Evolutionary conservation across 2,329 filamentous ascomycete genomes (phyloP).

Genomic region (Beauveria brongniartii): DNA sequence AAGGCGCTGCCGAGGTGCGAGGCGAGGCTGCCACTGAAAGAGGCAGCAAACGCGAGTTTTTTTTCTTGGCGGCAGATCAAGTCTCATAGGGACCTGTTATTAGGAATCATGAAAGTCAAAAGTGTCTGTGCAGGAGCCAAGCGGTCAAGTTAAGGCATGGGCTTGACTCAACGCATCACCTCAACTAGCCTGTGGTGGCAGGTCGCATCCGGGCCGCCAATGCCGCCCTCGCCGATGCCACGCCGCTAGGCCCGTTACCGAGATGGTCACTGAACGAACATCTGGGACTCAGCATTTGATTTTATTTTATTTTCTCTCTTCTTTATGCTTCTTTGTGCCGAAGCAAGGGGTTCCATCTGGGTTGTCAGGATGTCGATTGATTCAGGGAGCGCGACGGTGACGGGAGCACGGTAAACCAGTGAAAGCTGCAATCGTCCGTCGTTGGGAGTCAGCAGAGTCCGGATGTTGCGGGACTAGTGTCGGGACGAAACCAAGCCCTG

Average conservation of each 20-base stretch:
- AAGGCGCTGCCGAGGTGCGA: background rate
- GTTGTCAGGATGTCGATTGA: too few species aligned
- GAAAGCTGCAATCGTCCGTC: background rate
- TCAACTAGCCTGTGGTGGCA: background rate
- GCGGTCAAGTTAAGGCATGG: background rate
- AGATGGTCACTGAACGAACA: background rate
- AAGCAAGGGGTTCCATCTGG: too few species aligned
- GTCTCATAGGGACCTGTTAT: background rate
- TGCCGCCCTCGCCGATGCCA: background rate
- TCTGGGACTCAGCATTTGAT: background rate
- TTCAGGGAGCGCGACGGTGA: too few species aligned
- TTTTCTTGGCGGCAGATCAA: background rate
- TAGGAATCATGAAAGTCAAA: background rate
- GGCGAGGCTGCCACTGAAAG: background rate
- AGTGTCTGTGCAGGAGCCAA: background rate
- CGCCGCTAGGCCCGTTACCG: background rate
- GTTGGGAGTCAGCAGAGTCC: background rate
- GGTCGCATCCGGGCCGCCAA: background rate
- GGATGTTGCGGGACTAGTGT: slow-evolving; percentile 2
- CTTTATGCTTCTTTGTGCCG: too few species aligned
- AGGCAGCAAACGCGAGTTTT: background rate
- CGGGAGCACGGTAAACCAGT: background rate
- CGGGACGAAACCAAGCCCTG: slow-evolving; percentile 6
- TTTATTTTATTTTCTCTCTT: background rate
- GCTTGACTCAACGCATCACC: background rate